Conservation (phyloP, 1,284 basidiomycete species). For the Ustilago cynodontis region DNA sequence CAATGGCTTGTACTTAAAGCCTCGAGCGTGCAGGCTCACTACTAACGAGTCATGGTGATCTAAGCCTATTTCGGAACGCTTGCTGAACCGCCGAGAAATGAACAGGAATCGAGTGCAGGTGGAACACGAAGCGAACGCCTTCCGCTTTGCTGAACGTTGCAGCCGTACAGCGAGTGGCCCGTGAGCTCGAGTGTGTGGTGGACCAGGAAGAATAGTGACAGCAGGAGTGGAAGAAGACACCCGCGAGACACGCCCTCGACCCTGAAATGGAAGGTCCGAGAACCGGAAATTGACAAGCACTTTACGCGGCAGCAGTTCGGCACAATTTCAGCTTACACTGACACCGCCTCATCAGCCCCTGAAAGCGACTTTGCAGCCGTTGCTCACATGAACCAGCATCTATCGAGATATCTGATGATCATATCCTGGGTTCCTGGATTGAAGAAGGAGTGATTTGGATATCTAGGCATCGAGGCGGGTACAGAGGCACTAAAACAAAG, state of each 20-base stretch:
- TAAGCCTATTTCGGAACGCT: background rate
- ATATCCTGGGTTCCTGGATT: background rate
- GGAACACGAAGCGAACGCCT: background rate
- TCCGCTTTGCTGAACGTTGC: background rate
- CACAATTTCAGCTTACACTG: background rate
- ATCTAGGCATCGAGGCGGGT: background rate
- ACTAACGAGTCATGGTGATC: background rate
- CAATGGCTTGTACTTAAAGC: no score
- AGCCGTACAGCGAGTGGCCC: background rate
- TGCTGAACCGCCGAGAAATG: background rate
- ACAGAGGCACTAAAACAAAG: background rate
- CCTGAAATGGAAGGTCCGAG: constrained; percentile 3
- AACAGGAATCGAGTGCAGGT: background rate
- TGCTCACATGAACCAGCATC: background rate
- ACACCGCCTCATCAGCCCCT: background rate
- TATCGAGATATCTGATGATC: background rate
- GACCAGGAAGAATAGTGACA: background rate
- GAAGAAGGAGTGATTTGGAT: background rate
- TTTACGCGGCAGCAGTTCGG: constrained; percentile 2
- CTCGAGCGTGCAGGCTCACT: background rate
- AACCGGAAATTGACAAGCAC: background rate
- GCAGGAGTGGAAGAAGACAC: background rate
- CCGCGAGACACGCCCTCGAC: background rate
- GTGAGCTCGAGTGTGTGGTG: background rate
- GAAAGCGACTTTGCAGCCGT: background rate